Evolutionary conservation across 1,139 yeast species (phyloP).

Genomic region (Debaryomyces coudertii): DNA sequence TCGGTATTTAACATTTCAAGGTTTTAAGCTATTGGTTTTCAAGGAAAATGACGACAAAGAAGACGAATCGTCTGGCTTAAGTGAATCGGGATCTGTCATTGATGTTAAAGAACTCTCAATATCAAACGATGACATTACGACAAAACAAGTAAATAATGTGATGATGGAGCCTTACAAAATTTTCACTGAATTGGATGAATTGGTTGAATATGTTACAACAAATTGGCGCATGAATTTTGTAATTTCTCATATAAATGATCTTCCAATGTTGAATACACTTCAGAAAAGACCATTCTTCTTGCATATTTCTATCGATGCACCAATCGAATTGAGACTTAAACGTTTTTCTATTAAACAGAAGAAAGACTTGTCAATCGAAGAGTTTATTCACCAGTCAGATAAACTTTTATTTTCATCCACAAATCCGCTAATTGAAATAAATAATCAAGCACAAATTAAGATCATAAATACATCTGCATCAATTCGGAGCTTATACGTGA

Average conservation of each 20-base stretch:
- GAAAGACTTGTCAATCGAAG: constrained; percentile 30
- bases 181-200: constrained; percentile 42
- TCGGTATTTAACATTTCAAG: constrained; percentile 57
- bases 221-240: constrained; percentile 73
- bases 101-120: neutral
- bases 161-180: constrained; percentile 18
- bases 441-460: constrained; percentile 60
- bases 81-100: neutral
- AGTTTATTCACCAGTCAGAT: constrained; percentile 54
- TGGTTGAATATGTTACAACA: constrained; percentile 66
- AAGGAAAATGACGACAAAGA: constrained; percentile 11
- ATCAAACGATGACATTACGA: constrained; percentile 6
- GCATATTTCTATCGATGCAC: constrained; percentile 80
- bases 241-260: constrained; percentile 50
- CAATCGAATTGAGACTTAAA: constrained; percentile 55
- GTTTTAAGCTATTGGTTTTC: constrained; percentile 47
- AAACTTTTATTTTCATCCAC: constrained; percentile 37
- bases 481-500: constrained; percentile 50
- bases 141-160: neutral
- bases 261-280: constrained; percentile 50
- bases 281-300: constrained; percentile 83
- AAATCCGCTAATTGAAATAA: constrained; percentile 51
- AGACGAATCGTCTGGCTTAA: neutral
- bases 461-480: constrained; percentile 61
- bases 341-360: constrained; percentile 40